Percentiles rank a stretch among this genome's conserved stretches.
phyloP scores from a whole-genome alignment of 305 asterid genomes.

The Euphrasia arctica region DNA sequence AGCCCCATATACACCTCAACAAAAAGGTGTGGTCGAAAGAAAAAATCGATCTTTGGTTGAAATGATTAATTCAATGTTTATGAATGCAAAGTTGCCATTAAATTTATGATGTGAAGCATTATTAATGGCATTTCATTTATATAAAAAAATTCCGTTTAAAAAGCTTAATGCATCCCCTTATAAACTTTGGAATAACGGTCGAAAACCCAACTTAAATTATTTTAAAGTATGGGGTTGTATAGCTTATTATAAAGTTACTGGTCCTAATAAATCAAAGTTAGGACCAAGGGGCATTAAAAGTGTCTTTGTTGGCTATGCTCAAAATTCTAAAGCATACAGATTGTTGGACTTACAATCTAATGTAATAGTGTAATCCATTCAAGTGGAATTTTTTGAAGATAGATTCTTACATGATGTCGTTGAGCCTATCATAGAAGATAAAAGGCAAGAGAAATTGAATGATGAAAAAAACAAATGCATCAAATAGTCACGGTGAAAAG shows the following conservation, averaged over 20 bases:
- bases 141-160: too few species aligned
- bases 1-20: slow-evolving; percentile 1
- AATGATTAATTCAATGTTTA: slow-evolving; percentile 1
- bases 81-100: not conserved
- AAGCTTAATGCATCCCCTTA: too few species aligned
- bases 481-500: not conserved
- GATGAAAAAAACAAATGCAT: not conserved
- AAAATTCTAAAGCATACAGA: slow-evolving; percentile 23
- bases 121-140: slow-evolving; percentile 13
- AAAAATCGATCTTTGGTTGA: slow-evolving; percentile 13
- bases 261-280: slow-evolving; percentile 8
- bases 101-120: slow-evolving; percentile 18
- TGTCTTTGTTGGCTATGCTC: slow-evolving; percentile 13
- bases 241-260: not conserved
- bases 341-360: not conserved
- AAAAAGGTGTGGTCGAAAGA: slow-evolving; percentile 21
- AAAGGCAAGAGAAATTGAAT: not conserved
- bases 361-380: not conserved
- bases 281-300: slow-evolving; percentile 7
- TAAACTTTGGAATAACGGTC: too few species aligned
- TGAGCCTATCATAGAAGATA: too few species aligned
- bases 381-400: not conserved
- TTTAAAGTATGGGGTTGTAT: not conserved
- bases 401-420: not conserved
- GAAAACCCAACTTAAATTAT: too few species aligned